phyloP scores from a whole-genome alignment of 2,329 filamentous ascomycete species.

The Aspergillus proliferans region DNA sequence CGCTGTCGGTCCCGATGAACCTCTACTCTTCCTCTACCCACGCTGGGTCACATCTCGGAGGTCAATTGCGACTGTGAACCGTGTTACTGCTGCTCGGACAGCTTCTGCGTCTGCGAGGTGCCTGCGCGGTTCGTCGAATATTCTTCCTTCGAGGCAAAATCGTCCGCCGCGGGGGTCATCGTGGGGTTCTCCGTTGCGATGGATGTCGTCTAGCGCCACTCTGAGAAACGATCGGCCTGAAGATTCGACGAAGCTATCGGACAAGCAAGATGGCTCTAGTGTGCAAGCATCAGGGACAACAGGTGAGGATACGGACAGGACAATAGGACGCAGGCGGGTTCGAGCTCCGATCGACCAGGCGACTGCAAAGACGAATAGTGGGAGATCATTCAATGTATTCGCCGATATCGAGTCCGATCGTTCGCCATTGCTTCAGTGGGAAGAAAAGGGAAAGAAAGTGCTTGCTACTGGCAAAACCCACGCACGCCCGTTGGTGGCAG shows the following conservation, averaged over 20 bases:
- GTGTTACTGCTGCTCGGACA: conserved; percentile 4
- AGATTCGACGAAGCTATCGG: too few species aligned
- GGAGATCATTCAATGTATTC: conserved; percentile 5
- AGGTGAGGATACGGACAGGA: not conserved
- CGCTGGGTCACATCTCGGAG: conserved; percentile 30
- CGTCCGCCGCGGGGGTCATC: conserved; percentile 7
- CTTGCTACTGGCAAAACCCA: not conserved
- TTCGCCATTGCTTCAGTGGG: too few species aligned
- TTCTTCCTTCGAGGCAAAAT: not conserved
- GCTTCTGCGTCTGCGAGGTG: not conserved
- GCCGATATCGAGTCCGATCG: conserved; percentile 3
- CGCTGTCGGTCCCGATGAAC: conserved; percentile 35
- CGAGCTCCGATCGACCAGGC: not conserved
- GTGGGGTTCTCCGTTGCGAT: conserved; percentile 15
- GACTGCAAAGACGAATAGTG: not conserved
- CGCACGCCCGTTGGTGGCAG: not conserved
- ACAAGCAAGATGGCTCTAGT: too few species aligned
- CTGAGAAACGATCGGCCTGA: not conserved
- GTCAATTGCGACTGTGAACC: conserved; percentile 12
- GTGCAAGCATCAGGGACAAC: too few species aligned
- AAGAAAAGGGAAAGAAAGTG: not conserved
- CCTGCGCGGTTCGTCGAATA: not conserved
- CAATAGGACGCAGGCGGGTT: not conserved
- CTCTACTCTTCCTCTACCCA: conserved; percentile 43
- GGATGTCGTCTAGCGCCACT: conserved; percentile 14